Base-by-base conservation (phyloP, 176 grass and related monocot species). In the Neostapfia colusana region DNA sequence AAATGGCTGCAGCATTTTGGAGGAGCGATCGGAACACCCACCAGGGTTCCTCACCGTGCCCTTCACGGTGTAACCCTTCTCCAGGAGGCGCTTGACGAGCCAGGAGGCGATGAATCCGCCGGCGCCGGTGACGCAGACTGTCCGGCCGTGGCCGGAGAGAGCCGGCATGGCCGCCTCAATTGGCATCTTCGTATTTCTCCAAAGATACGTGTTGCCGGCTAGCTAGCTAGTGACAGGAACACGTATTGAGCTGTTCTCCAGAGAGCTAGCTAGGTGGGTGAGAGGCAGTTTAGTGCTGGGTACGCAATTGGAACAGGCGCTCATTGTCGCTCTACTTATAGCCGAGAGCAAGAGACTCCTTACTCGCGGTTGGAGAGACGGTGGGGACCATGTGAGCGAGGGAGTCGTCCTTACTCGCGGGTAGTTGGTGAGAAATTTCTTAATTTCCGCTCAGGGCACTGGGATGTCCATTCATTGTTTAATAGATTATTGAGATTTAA, bases 61-160 rank as follows among this genome's bases (percentile, higher is more conserved):
- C 2, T 72, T 84, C 60, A 97, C 93, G 27, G 86, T 91, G 81
- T 97, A 97, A 0, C 90, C 93, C 44, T 56, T 85, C 46, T 91
- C 70, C 10, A 97, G 83, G 36, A 97, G 90, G 72, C 83, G 81
- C 85, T 97, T 97, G 10, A 97, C 93, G 21, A 97, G 86, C 93
- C 93, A 97, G 21, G 93, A 97, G 4, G 90, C 90, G n/a, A 97
- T 93, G 78, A 93, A 97, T 11, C 93, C 93, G 12, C 90, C 90
- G n/a, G 93, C 93, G 9, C 93, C 93, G 34, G 90, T 97, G 69
- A 97, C 86, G 81, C 93, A 97, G 59, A 97, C 88, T 5, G 69
- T 93, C 20, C 23, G 74, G 20, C 83, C 85, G 11, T 82, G 35
- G 17, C 87, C 74, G 27, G 85, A 21, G 69, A 87, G 80, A 6